These are phyloP conservation scores for Neurospora pannonica DNA, from an alignment of 495 filamentous ascomycete species.

Conservation along the genomic window DNA sequence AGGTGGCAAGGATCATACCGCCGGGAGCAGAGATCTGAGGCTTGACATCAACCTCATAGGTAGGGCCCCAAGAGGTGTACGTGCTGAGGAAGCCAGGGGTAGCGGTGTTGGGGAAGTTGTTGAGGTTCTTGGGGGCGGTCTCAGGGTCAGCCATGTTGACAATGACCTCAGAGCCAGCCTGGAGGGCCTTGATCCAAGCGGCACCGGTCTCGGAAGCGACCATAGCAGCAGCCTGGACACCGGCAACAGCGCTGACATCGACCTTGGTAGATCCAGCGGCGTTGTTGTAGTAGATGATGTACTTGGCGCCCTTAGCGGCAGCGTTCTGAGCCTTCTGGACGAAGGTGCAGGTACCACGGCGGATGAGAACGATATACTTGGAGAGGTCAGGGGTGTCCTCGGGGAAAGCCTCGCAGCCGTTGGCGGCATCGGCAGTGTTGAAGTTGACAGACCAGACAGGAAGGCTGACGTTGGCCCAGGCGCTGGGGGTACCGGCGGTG, in stretches of 20 bases:
- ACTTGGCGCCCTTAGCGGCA: constrained; percentile 42
- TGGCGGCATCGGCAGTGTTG: constrained; percentile 35
- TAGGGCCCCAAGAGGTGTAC: constrained; percentile 49
- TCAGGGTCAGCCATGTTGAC: constrained; percentile 34
- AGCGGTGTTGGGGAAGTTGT: constrained; percentile 25
- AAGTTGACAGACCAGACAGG: constrained; percentile 41
- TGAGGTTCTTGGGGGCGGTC: constrained; percentile 26
- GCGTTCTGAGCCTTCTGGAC: constrained; percentile 40
- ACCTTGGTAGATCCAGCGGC: constrained; percentile 23
- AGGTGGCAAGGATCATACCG: constrained; percentile 49
- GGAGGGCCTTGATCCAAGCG: constrained; percentile 30
- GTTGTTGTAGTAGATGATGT: constrained; percentile 47
- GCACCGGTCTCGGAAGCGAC: constrained; percentile 35
- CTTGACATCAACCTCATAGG: constrained; percentile 44
- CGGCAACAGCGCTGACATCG: constrained; percentile 14
- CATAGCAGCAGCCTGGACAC: constrained; percentile 33
- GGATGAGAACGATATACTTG: constrained; percentile 43
- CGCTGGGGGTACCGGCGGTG: constrained; percentile 28
- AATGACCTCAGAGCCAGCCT: constrained; percentile 27
- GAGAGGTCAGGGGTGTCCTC: constrained; percentile 41
- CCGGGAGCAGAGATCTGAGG: constrained; percentile 45
- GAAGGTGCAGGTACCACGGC: constrained; percentile 43
- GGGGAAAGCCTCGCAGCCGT: constrained; percentile 37
- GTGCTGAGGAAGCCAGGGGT: constrained; percentile 38
- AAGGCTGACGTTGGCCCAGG: constrained; percentile 31